These are phyloP conservation scores for Talaromyces sp. DNA, from an alignment of 2,329 filamentous ascomycete species.

Conservation along the genomic window DNA sequence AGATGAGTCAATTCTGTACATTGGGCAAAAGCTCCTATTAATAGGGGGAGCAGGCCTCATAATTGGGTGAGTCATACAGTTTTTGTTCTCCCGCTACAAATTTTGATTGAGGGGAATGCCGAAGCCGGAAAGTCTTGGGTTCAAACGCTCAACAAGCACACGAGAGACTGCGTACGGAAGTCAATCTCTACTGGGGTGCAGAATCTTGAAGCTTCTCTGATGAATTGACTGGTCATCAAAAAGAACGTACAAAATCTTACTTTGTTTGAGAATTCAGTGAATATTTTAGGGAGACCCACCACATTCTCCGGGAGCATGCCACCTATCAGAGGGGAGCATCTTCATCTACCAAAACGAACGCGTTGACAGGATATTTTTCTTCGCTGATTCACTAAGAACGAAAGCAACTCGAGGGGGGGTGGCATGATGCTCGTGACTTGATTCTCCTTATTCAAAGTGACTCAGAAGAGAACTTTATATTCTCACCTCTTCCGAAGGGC, in stretches of 20 bases:
- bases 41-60: background rate
- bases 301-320: background rate
- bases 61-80: slow-evolving; percentile 14
- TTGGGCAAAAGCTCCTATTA: background rate
- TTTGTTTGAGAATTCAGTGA: slow-evolving; percentile 5
- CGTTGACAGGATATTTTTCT: background rate
- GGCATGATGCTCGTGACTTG: background rate
- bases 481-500: background rate
- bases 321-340: slow-evolving; percentile 12
- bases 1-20: background rate
- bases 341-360: background rate
- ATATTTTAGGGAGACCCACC: slow-evolving; percentile 15
- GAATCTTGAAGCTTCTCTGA: background rate
- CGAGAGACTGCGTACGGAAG: background rate
- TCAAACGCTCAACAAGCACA: background rate
- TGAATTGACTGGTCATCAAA: background rate
- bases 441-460: background rate
- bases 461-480: background rate
- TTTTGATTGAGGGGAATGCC: background rate
- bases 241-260: background rate
- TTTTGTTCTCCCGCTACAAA: background rate
- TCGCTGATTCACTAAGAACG: background rate
- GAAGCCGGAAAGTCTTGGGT: background rate
- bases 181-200: background rate
- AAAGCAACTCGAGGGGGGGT: background rate